Conservation (phyloP, 148 eudicot species). For the Rhododendron ovatum region DNA sequence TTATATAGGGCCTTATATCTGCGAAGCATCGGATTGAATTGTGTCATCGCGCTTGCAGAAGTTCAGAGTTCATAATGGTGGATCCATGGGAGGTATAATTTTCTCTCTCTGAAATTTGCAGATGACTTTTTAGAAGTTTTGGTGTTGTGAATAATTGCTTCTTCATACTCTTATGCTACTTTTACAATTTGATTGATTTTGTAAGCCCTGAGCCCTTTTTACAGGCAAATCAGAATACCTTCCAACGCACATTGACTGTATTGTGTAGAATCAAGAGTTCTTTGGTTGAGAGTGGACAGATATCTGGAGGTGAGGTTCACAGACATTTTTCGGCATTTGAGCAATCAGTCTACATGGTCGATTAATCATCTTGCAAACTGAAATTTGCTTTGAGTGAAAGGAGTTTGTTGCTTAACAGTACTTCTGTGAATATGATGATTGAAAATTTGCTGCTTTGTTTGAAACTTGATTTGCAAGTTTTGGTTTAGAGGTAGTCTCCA, state of each 20-base stretch:
- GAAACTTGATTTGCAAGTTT: too few species aligned
- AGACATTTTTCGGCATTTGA: background rate
- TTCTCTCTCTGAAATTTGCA: constrained; percentile 6
- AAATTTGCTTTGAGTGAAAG: background rate
- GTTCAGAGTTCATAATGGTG: constrained; percentile 77
- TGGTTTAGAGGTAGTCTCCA: too few species aligned
- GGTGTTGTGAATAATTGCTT: background rate
- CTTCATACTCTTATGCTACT: background rate
- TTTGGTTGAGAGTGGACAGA: constrained; percentile 28
- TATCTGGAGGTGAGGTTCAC: constrained; percentile 52
- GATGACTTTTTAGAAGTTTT: background rate
- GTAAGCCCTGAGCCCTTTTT: background rate
- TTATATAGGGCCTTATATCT: constrained; percentile 61
- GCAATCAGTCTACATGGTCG: background rate
- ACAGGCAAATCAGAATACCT: constrained; percentile 68
- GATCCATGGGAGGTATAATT: constrained; percentile 87
- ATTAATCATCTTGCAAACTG: background rate
- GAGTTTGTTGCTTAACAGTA: background rate
- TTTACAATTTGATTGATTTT: background rate
- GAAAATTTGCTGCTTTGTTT: background rate
- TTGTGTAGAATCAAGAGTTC: constrained; percentile 61
- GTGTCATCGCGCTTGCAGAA: constrained; percentile 77
- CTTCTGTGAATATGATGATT: background rate
- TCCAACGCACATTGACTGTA: constrained; percentile 74
- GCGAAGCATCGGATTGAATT: constrained; percentile 70